Evolutionary conservation across 2,329 filamentous ascomycete species (phyloP).

Genomic region (Beauveria sp.): DNA sequence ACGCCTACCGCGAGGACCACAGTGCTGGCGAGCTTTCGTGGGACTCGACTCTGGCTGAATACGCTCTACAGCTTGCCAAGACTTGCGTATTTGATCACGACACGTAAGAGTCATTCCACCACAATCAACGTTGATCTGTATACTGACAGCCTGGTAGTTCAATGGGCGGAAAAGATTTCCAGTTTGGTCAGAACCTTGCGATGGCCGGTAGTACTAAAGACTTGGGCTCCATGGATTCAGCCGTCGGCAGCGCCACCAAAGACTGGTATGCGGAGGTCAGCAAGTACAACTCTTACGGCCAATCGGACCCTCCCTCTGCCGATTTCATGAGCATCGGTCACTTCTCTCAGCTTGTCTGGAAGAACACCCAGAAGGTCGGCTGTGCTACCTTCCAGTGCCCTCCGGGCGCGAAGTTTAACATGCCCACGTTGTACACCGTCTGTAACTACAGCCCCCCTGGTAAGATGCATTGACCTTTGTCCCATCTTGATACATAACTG

Average conservation of each 20-base stretch:
- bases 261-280: constrained; percentile 83
- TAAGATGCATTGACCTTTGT: constrained; percentile 33
- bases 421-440: constrained; percentile 67
- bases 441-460: constrained; percentile 79
- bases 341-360: constrained; percentile 38
- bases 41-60: constrained; percentile 54
- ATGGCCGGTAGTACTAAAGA: constrained; percentile 41
- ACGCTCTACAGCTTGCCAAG: constrained; percentile 53
- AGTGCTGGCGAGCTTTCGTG: constrained; percentile 58
- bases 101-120: constrained; percentile 45
- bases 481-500: constrained; percentile 9
- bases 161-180: constrained; percentile 36
- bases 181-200: constrained; percentile 91
- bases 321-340: constrained; percentile 59
- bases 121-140: background rate
- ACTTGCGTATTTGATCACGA: constrained; percentile 69
- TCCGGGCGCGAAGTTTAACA: constrained; percentile 36
- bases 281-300: constrained; percentile 45
- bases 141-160: constrained; percentile 35
- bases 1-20: constrained; percentile 79
- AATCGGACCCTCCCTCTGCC: constrained; percentile 44
- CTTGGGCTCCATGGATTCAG: constrained; percentile 26
- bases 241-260: constrained; percentile 60
- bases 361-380: constrained; percentile 28
- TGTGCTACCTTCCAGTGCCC: constrained; percentile 65